Evolutionary conservation across 2,329 filamentous ascomycete genomes (phyloP).

Genomic region (Fusarium sp.): DNA sequence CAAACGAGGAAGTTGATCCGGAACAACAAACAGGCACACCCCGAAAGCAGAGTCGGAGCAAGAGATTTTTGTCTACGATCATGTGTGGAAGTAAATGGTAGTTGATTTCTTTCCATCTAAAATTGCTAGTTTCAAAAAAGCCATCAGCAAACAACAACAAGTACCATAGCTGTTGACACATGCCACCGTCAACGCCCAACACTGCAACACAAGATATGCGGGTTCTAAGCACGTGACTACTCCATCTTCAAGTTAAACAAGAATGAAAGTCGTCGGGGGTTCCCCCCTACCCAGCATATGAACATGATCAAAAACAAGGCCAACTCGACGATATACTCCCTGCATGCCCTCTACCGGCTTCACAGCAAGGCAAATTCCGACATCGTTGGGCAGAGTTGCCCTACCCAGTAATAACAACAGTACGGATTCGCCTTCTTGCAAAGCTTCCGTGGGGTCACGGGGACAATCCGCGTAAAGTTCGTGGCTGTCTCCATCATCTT

Average conservation of each 20-base stretch:
- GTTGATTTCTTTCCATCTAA: background rate
- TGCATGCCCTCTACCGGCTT: background rate
- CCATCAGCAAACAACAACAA: no score
- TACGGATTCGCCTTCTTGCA: background rate
- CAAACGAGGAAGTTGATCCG: background rate
- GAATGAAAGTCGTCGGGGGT: background rate
- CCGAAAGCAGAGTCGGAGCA: background rate
- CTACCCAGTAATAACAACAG: background rate
- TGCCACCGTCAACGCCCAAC: no score
- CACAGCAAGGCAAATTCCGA: background rate
- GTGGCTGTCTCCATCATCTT: background rate
- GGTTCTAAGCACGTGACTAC: no score
- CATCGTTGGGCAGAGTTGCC: fast-evolving
- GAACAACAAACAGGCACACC: background rate
- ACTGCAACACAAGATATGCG: no score
- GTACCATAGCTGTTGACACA: no score
- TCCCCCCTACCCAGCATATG: background rate
- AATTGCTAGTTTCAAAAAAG: background rate
- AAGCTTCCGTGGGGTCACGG: background rate
- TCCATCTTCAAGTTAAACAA: background rate
- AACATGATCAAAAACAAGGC: background rate
- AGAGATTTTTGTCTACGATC: background rate
- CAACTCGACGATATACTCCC: background rate
- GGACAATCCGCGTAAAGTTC: background rate
- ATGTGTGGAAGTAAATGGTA: background rate